Conservation (phyloP, 306 rosid species). For the Cicer judaicum region DNA sequence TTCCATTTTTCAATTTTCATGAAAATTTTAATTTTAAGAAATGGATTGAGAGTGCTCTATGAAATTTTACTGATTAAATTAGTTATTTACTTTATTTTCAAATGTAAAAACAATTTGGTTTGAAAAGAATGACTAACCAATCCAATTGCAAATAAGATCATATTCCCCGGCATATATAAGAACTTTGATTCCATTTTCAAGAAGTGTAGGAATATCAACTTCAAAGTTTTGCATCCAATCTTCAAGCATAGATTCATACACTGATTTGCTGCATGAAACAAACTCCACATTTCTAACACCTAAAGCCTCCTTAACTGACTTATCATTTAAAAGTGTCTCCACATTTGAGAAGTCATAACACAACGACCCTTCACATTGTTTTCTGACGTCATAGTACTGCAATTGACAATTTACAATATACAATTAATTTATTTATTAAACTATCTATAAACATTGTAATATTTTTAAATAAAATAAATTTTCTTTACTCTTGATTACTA, state of each 20-base stretch:
- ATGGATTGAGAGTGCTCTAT: too few species aligned
- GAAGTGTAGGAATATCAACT: conserved; percentile 75
- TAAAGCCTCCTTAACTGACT: conserved; percentile 60
- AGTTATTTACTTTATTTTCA: too few species aligned
- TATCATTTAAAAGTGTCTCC: conserved; percentile 63
- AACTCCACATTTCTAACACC: conserved; percentile 72
- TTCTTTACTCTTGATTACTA: conserved; percentile 27
- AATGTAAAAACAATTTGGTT: not conserved
- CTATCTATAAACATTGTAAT: not conserved
- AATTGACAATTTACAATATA: not conserved
- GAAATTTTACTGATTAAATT: too few species aligned
- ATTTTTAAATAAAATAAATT: not conserved
- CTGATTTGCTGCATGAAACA: conserved; percentile 67
- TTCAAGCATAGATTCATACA: conserved; percentile 58
- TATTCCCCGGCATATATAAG: conserved; percentile 84
- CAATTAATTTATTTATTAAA: too few species aligned
- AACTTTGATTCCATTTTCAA: conserved; percentile 78
- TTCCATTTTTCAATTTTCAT: too few species aligned
- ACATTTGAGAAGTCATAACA: conserved; percentile 84
- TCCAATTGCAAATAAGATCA: conserved; percentile 96
- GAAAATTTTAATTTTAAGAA: too few species aligned
- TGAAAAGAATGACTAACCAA: conserved; percentile 55
- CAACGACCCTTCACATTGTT: conserved; percentile 68
- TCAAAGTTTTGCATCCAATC: conserved; percentile 88
- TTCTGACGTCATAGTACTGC: conserved; percentile 88